phyloP scores from a whole-genome alignment of 805 yeast species.

The Metschnikowia colocasiae region DNA sequence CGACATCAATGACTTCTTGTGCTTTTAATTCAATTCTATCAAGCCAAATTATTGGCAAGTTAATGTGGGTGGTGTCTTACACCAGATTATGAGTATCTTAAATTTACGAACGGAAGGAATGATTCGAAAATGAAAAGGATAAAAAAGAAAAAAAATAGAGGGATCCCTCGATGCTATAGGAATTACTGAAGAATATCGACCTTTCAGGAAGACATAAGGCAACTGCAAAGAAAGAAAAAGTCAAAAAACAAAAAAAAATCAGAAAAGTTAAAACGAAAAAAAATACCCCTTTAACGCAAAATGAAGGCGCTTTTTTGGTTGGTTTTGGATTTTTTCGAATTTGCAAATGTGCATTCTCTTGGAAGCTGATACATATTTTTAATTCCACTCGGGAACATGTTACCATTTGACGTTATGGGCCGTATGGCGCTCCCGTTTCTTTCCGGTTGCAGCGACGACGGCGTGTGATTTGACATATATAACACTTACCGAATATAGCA shows the following conservation, averaged over 20 bases:
- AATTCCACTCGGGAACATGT: neutral
- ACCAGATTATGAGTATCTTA: conserved; percentile 9
- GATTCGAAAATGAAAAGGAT: conserved; percentile 6
- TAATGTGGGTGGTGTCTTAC: conserved; percentile 9
- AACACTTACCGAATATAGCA: neutral
- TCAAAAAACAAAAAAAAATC: conserved; percentile 16
- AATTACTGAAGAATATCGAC: neutral
- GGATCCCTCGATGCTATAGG: neutral
- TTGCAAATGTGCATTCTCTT: neutral
- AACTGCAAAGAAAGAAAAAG: neutral
- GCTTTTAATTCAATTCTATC: conserved; percentile 21
- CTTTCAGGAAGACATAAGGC: neutral
- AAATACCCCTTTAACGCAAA: conserved; percentile 8
- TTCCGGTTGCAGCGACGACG: conserved; percentile 15
- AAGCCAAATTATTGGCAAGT: conserved; percentile 12
- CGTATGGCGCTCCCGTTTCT: conserved; percentile 1
- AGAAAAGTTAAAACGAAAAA: conserved; percentile 4
- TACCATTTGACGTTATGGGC: neutral
- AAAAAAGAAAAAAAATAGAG: conserved; percentile 6
- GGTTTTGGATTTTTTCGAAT: conserved; percentile 2
- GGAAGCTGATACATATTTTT: neutral
- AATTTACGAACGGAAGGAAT: conserved; percentile 2
- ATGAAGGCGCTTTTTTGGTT: conserved; percentile 5
- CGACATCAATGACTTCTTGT: conserved; percentile 32
- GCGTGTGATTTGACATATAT: neutral